Percentiles rank a stretch among this genome's conserved stretches.
These are phyloP conservation scores for Amanita brunnescens DNA, from an alignment of 768 basidiomycete species.

Conservation along the genomic window DNA sequence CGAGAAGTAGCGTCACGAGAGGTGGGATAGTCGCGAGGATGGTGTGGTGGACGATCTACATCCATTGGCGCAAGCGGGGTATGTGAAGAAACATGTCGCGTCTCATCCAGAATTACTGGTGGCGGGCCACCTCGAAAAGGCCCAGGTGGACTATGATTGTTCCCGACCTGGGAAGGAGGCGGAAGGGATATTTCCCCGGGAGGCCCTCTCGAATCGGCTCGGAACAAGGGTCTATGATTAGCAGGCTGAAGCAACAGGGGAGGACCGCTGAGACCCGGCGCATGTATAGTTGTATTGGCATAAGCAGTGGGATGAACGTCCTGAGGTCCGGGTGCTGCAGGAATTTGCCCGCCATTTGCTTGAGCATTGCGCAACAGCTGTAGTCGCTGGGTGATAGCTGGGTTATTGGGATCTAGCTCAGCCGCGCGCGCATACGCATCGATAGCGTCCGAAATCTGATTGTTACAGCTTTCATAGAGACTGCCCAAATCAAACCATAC, in stretches of 20 bases:
- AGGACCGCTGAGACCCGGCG: constrained; percentile 59
- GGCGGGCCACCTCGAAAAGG: constrained; percentile 82
- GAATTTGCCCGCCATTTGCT: constrained; percentile 61
- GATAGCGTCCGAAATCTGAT: constrained; percentile 97
- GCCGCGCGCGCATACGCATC: constrained; percentile 95
- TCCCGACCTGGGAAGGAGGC: constrained; percentile 44
- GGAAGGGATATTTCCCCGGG: constrained; percentile 49
- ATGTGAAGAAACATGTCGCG: constrained; percentile 56
- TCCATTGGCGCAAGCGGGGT: constrained; percentile 77
- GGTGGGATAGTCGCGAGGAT: constrained; percentile 47
- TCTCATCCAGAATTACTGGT: constrained; percentile 71
- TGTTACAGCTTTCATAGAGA: constrained; percentile 97
- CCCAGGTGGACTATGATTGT: constrained; percentile 47
- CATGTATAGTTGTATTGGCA: constrained; percentile 66
- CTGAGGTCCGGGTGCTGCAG: constrained; percentile 85
- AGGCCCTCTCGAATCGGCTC: constrained; percentile 61
- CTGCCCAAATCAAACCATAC: constrained; percentile 98
- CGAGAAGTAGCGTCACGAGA: constrained; percentile 36
- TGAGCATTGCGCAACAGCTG: constrained; percentile 75
- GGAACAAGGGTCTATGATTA: constrained; percentile 45
- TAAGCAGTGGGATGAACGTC: constrained; percentile 97
- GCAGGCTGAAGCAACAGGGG: constrained; percentile 53
- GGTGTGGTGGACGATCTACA: constrained; percentile 49
- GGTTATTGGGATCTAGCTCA: constrained; percentile 86
- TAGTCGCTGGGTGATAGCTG: constrained; percentile 73